Conservation (phyloP, 345 rosid species). For the Capsella bursapastoris region DNA sequence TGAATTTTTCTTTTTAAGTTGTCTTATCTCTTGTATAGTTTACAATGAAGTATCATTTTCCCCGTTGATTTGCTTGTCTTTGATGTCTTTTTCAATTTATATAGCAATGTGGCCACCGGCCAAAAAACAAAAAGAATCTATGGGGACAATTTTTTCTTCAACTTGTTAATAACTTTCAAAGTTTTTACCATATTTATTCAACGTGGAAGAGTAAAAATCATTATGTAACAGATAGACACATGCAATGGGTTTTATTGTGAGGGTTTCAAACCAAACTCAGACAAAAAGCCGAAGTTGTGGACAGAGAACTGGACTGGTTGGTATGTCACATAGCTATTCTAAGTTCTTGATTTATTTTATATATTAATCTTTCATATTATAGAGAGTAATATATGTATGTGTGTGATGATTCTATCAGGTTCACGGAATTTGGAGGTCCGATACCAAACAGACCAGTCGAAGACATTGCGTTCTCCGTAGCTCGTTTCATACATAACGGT, state of each 20-base stretch:
- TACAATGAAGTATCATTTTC: slow-evolving; percentile 5
- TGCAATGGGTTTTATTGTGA: slow-evolving; percentile 92
- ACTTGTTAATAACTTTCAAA: not conserved
- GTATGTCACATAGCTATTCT: slow-evolving; percentile 43
- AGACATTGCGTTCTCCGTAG: slow-evolving; percentile 75
- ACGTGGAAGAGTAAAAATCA: not conserved
- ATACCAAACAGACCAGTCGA: slow-evolving; percentile 74
- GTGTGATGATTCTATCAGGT: slow-evolving; percentile 48
- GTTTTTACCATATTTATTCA: not conserved
- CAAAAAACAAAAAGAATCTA: slow-evolving; percentile 9
- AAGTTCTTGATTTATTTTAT: no score
- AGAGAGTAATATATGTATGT: not conserved
- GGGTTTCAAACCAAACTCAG: slow-evolving; percentile 60
- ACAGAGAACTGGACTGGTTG: slow-evolving; percentile 92
- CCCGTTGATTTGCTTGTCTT: not conserved
- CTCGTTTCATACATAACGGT: slow-evolving; percentile 71
- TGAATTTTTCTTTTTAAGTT: not conserved
- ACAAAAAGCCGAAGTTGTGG: slow-evolving; percentile 78
- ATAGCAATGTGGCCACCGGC: slow-evolving; percentile 27
- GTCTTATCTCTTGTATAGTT: not conserved
- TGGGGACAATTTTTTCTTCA: not conserved
- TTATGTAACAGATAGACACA: slow-evolving; percentile 58
- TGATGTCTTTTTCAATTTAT: slow-evolving; percentile 17
- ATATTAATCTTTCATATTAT: not conserved
- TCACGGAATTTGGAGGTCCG: slow-evolving; percentile 65